A percentile compares a stretch with the other conserved stretches of the same genome.
Evolutionary conservation across 208 protist genomes (phyloP).

Genomic region (Borovskyia barvae): DNA sequence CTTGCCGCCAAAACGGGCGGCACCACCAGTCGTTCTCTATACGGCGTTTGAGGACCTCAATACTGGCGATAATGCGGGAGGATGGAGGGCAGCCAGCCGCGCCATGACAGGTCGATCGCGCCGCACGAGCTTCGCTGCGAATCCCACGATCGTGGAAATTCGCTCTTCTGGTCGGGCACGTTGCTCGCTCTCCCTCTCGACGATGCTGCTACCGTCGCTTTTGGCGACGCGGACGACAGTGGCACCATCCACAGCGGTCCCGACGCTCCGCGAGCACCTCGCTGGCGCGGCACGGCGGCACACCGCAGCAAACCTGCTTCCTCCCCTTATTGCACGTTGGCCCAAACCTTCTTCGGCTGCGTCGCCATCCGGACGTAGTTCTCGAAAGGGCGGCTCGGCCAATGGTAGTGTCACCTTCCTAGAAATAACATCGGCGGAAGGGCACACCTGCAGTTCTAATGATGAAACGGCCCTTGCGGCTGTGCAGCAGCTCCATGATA

Average conservation of each 20-base stretch:
- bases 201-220: background rate
- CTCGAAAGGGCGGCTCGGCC: too few relatives aligned
- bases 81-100: background rate
- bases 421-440: background rate
- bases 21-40: constrained; percentile 21
- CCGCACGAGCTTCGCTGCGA: constrained; percentile 25
- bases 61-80: background rate
- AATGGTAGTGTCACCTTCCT: background rate
- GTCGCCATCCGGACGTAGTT: too few relatives aligned
- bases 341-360: too few relatives aligned
- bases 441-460: too few relatives aligned
- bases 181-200: too few relatives aligned
- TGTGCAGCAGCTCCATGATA: constrained; percentile 6
- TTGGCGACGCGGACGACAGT: too few relatives aligned
- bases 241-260: too few relatives aligned
- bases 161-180: background rate
- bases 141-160: constrained; percentile 9
- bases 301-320: too few relatives aligned
- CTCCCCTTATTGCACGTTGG: too few relatives aligned
- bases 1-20: constrained; percentile 7
- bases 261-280: too few relatives aligned
- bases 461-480: background rate
- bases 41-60: background rate
- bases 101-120: constrained; percentile 1
- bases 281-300: too few relatives aligned